Percentiles rank a stretch among this genome's conserved stretches.
Evolutionary conservation across 768 basidiomycete genomes (phyloP).

Genomic region (Pholiota conissans): DNA sequence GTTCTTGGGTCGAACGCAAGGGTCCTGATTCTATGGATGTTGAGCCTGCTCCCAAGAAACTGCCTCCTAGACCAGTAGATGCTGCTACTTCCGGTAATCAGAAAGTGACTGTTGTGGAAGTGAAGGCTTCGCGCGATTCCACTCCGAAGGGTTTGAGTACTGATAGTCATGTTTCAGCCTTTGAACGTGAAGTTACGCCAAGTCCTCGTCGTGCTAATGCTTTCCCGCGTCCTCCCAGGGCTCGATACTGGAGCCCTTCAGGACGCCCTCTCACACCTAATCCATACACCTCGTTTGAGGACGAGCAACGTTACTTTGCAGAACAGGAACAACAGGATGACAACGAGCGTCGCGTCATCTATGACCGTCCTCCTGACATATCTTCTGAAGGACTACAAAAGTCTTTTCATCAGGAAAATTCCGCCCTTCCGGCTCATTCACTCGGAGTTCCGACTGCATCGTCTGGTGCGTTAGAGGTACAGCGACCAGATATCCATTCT

Average conservation of each 20-base stretch:
- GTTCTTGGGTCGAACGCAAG: not conserved
- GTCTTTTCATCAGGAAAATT: slow-evolving; percentile 3
- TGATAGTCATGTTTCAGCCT: not conserved
- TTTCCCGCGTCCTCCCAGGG: no score
- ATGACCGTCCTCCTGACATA: slow-evolving; percentile 9
- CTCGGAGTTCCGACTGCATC: slow-evolving; percentile 12
- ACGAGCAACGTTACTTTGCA: no score
- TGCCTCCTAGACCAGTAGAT: not conserved
- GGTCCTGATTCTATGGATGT: not conserved
- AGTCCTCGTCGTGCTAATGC: no score
- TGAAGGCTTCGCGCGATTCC: not conserved
- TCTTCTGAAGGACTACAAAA: slow-evolving; percentile 10
- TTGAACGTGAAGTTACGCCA: not conserved
- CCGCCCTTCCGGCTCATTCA: slow-evolving; percentile 4
- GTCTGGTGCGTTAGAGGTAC: slow-evolving; percentile 11
- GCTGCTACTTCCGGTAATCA: not conserved
- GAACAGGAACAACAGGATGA: no score
- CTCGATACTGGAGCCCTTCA: slow-evolving; percentile 4
- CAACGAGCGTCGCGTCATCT: slow-evolving; percentile 6
- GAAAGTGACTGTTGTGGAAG: not conserved
- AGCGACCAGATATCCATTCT: slow-evolving; percentile 1
- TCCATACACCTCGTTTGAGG: slow-evolving; percentile 6
- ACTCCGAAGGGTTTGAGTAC: not conserved
- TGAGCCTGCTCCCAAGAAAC: not conserved
- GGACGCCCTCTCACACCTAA: slow-evolving; percentile 5